Percentiles rank a stretch among this genome's conserved stretches.
Conservation (phyloP, 441 rosid species). For the Populus tomentosa region DNA sequence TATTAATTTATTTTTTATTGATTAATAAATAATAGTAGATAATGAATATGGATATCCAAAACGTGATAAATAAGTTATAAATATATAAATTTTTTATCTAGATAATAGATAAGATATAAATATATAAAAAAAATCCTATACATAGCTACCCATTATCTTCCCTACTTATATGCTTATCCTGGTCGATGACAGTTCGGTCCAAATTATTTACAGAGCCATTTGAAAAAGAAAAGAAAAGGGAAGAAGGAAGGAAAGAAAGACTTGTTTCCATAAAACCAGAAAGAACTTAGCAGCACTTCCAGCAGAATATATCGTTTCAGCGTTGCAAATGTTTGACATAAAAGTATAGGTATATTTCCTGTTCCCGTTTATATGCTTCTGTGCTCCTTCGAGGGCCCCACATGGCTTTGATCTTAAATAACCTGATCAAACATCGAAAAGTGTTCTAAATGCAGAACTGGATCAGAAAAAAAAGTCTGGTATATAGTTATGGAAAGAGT, state of each 20-base stretch:
- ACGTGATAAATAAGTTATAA: no score
- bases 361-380: not conserved
- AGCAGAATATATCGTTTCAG: not conserved
- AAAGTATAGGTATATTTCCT: no score
- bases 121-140: no score
- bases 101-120: no score
- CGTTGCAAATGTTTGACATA: not conserved
- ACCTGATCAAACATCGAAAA: not conserved
- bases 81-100: no score
- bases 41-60: no score
- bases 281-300: not conserved
- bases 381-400: not conserved
- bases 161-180: not conserved
- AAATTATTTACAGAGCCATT: not conserved
- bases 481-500: constrained; percentile 49
- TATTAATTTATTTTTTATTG: no score
- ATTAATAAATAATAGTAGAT: no score
- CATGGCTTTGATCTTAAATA: not conserved
- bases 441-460: constrained; percentile 9
- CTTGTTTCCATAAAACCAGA: not conserved
- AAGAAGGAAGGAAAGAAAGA: no score
- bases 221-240: not conserved
- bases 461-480: constrained; percentile 21
- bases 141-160: no score
- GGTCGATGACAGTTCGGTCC: not conserved